Conservation (phyloP, 176 grass and related monocot genomes). For the Bothriochloa decipiens region DNA sequence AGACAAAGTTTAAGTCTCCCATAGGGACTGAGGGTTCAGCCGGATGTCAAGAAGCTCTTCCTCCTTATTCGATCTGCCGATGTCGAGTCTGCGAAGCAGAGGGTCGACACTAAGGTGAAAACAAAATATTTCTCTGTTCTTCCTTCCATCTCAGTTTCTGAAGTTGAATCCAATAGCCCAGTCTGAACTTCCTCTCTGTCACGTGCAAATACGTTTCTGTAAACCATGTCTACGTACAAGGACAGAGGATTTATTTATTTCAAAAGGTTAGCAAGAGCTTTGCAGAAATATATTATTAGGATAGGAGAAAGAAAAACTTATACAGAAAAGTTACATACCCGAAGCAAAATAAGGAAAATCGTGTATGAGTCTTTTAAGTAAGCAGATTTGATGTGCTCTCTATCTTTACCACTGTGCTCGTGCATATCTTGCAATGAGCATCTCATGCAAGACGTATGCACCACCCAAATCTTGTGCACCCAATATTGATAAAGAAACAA, state of each 20-base stretch:
- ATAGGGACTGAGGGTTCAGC: constrained; percentile 39
- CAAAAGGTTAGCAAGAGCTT: too few species aligned
- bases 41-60: constrained; percentile 35
- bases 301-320: too few species aligned
- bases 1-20: too few species aligned
- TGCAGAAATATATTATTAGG: too few species aligned
- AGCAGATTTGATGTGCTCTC: neutral
- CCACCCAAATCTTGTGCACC: neutral
- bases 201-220: too few species aligned
- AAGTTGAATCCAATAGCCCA: too few species aligned
- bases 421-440: neutral
- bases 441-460: neutral
- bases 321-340: too few species aligned
- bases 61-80: constrained; percentile 28
- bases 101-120: constrained; percentile 33
- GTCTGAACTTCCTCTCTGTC: too few species aligned
- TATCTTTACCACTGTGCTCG: neutral
- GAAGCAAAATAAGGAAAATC: too few species aligned
- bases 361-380: too few species aligned
- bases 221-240: too few species aligned
- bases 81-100: neutral
- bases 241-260: too few species aligned
- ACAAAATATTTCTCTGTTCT: neutral
- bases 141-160: neutral
- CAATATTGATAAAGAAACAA: neutral